These are phyloP conservation scores for Taxillus chinensis DNA, from an alignment of 164 flowering plant genomes.

Conservation along the genomic window DNA sequence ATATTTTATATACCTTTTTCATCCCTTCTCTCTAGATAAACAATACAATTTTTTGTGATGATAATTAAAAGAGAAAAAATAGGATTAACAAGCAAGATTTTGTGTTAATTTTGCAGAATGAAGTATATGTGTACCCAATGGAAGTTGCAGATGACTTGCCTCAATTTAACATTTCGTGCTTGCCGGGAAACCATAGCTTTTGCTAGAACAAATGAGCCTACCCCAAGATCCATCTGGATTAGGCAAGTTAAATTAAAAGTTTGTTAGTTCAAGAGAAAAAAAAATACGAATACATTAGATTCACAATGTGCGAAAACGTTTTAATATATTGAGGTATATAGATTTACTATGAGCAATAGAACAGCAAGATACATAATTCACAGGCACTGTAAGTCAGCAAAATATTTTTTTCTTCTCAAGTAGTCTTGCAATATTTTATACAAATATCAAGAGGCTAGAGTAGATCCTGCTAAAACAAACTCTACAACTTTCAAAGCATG, in stretches of 20 bases:
- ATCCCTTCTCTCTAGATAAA: too few relatives aligned
- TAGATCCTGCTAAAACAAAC: too few relatives aligned
- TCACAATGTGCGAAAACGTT: not conserved
- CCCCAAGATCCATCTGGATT: conserved; percentile 90
- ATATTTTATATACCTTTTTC: too few relatives aligned
- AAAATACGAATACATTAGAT: not conserved
- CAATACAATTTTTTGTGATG: too few relatives aligned
- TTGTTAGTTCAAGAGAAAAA: not conserved
- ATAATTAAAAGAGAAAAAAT: too few relatives aligned
- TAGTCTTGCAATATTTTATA: too few relatives aligned
- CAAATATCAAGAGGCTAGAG: too few relatives aligned
- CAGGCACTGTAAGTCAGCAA: too few relatives aligned
- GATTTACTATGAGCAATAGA: not conserved
- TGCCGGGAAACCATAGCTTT: conserved; percentile 86
- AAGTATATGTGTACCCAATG: not conserved
- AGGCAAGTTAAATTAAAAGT: not conserved
- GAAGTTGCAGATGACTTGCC: conserved; percentile 32
- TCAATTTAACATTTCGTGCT: conserved; percentile 46
- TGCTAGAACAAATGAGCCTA: conserved; percentile 80
- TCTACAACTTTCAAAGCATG: too few relatives aligned
- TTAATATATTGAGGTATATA: not conserved
- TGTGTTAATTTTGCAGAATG: not conserved
- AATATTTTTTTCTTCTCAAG: too few relatives aligned
- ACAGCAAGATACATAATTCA: not conserved
- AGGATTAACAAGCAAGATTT: not conserved